Evolutionary conservation across 2,329 filamentous ascomycete species (phyloP), one percentile per base, ranked within the genome.

Genomic region (Colletotrichum ledebouriae): DNA sequence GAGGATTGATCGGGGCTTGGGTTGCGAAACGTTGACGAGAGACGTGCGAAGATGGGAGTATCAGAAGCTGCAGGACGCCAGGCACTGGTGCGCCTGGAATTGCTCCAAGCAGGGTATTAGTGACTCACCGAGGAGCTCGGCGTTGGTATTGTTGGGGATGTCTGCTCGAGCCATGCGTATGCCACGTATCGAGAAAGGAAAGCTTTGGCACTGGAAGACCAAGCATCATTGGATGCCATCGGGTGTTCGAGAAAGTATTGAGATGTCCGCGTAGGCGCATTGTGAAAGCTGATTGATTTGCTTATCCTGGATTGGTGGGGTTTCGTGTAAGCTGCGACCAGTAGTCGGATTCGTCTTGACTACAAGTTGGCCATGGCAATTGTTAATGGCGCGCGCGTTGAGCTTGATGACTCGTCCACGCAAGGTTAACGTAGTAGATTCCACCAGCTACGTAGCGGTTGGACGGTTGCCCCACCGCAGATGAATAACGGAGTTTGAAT

Each of bases 401-500:
- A 59, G 65, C 33, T 22, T 47, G 55, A 59, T 59, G 65, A 65
- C 65, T 65, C 65, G 65, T 64, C 15, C 25, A 55, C 29, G 25
- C 39, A 59, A 59, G 65, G 15, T 62, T 69, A 49, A 67, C 62
- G 63, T 67, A 66, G 63, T 50, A 25, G 50, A 56, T 67, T 53
- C 29, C 49, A 53, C 56, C 63, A 57, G 42, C 46, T 58, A 59
- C 49, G 65, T 58, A 68, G 65, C 33, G 47, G 65, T 46, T 29
- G 65, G 49, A 59, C 61, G 55, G 17, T 17, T 55, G 42, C 47
- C 59, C 65, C 55, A 68, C 53, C 39, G 39, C 33, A 41, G 47
- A 25, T 41, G 55, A 65, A 68, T 60, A 46, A 55, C 65, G 29
- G 59, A 55, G 37, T 41, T 22, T 42, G n/a, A 22, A n/a, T 20